Base-by-base conservation (phyloP, 768 basidiomycete genomes). In the Bullera alba region DNA sequence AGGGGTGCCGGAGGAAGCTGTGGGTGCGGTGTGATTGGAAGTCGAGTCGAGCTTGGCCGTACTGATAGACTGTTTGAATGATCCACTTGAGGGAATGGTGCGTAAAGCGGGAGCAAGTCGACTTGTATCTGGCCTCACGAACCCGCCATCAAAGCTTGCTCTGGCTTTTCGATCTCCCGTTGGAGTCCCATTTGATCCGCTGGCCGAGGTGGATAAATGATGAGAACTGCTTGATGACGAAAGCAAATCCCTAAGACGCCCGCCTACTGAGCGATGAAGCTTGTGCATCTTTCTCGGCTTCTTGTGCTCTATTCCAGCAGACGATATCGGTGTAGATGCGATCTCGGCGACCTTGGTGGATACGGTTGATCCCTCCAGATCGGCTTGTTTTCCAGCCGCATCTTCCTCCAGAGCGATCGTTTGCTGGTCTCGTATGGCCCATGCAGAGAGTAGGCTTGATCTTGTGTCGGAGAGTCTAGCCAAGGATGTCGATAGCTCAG, bases 251-350 rank as follows among this genome's bases (percentile, higher is more conserved):
- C 56, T 38, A 22, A 69, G 48, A 29, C 51, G 43, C 7, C 67
- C 67, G 22, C 67, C 67, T 6, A 69, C 63, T 0, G 57, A 61
- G 26, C 54, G 36, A 41, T 63, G 63, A 2, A 63, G 52, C 36
- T 69, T 69, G 38, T 63, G 67, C 48, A 58, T 60, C 42, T 58
- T 58, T 27, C 43, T 32, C 19, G 46, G 35, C 30, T 60, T 60
- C 38, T 52, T 61, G 50, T 50, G 37, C 35, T 63, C 61, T 21
- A 61, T 38, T 6, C 53, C 57, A 1, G 51, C 36, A 2, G 59
- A 56, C 14, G 19, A 58, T 1, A 61, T 41, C 2, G 57, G 49
- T 21, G 56, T 52, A 10, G 48, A 36, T 15, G 45, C 36, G 19
- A 42, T 48, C 10, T 45, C 10, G 30, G 25, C 23, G 7, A 43